phyloP scores from a whole-genome alignment of 352 stramenopile species.

The Hyaloperonospora arabidopsidis region DNA sequence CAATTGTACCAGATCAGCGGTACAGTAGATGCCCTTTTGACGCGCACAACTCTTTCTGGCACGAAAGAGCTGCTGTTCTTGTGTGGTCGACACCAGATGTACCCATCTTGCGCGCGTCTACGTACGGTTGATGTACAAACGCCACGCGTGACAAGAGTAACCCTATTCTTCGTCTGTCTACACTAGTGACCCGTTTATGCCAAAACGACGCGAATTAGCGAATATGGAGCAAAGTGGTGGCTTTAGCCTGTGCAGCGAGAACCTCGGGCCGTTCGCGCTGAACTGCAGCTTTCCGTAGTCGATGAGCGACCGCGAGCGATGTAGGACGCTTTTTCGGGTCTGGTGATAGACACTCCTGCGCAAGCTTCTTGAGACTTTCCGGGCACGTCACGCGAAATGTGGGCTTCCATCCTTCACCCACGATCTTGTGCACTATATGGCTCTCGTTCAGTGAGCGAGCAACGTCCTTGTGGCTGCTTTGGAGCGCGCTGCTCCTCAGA shows the following conservation, averaged over 20 bases:
- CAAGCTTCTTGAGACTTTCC: constrained; percentile 34
- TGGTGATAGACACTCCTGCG: constrained; percentile 35
- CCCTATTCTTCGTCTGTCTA: no score
- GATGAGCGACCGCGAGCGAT: constrained; percentile 39
- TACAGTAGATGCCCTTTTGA: no score
- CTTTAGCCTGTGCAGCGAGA: constrained; percentile 25
- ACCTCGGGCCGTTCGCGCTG: constrained; percentile 24
- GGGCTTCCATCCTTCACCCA: constrained; percentile 42
- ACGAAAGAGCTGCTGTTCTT: no score
- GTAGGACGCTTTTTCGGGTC: constrained; percentile 32
- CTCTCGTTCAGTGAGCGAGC: constrained; percentile 26
- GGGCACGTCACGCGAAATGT: constrained; percentile 42
- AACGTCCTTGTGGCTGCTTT: constrained; percentile 21
- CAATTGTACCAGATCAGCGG: no score
- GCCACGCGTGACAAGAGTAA: no score
- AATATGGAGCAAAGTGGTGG: constrained; percentile 23
- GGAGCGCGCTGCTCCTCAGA: constrained; percentile 5
- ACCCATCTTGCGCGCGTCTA: no score
- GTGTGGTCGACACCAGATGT: no score
- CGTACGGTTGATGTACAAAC: no score
- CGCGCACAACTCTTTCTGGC: no score
- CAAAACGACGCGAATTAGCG: constrained; percentile 6
- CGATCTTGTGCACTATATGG: constrained; percentile 43
- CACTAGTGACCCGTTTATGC: no score
- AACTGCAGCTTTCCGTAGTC: constrained; percentile 36